Base-by-base conservation (phyloP, 2,329 filamentous ascomycete species). In the Penicillium occitanis region DNA sequence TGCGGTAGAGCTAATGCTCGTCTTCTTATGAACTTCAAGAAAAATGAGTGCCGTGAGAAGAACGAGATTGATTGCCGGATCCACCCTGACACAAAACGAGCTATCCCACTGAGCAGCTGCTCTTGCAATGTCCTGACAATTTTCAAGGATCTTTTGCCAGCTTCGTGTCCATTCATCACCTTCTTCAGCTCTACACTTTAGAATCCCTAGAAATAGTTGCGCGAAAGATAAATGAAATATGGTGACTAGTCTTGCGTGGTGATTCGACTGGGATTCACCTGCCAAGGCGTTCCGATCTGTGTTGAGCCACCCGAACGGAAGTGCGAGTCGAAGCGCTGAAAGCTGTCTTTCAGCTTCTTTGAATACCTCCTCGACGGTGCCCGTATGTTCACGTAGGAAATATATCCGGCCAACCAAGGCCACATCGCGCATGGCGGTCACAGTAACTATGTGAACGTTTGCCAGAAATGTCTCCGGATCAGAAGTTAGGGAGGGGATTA, bases 41-140 rank as follows among this genome's bases (percentile, higher is more conserved):
- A 77, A 66, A 44, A 72, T 70, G 8, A 78, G 70, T 28, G 72
- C 71, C 8, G 70, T 68, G 37, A 73, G 74, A n/a, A 74, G 65
- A 19, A 74, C 76, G 37, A 78, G 72, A 40, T 70, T 74, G 50
- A 78, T 73, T n/a, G 76, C 77, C 10, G 77, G 76, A 57, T 78
- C 76, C 4, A 76, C 74, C 2, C 67, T 69, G 37, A 72, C 65
- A 33, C 69, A 75, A 58, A 73, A 74, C 5, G 71, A 68, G 44
- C 70, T 73, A 61, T 77, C 70, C 77, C 77, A 79, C 40, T 79
- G 71, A 33, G 70, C 69, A 1, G 73, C 70, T 1, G 76, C 53
- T 2, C 66, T 65, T 1, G 73, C 72, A 25, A 78, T 71, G 59
- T 77, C 73, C 46, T 76, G 73, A 37, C 72, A 76, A n/a, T 66